phyloP scores from a whole-genome alignment of 306 rosid species.

The Echinosophora koreensis region DNA sequence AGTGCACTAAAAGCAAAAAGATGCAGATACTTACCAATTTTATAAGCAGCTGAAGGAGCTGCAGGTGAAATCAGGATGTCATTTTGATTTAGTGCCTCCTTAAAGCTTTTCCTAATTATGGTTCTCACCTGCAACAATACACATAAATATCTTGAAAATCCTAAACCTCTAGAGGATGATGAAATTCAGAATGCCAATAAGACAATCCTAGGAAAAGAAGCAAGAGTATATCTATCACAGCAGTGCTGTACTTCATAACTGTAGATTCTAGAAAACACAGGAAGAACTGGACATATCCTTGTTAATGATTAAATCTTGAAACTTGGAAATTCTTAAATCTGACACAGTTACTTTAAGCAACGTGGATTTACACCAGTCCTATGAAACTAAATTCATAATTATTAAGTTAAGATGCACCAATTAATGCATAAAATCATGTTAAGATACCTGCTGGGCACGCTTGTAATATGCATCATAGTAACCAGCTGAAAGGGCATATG shows the following conservation, averaged over 20 bases:
- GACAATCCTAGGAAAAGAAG: conserved; percentile 22
- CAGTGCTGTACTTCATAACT: neutral
- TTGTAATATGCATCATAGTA: conserved; percentile 99
- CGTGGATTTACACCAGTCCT: conserved; percentile 17
- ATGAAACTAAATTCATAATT: conserved; percentile 33
- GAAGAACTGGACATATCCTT: neutral
- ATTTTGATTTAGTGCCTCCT: conserved; percentile 76
- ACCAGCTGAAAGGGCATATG: conserved; percentile 98
- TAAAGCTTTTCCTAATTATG: conserved; percentile 85
- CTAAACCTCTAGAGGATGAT: conserved; percentile 25
- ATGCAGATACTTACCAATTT: conserved; percentile 68
- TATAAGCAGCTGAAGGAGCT: conserved; percentile 94
- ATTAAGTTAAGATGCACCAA: conserved; percentile 35
- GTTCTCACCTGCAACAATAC: conserved; percentile 86
- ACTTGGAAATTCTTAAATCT: neutral
- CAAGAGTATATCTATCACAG: conserved; percentile 11
- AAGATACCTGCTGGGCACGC: conserved; percentile 94
- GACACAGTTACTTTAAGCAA: conserved; percentile 14
- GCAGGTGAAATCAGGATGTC: conserved; percentile 97
- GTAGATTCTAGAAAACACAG: conserved; percentile 11
- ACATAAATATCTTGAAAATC: conserved; percentile 42
- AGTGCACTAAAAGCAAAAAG: conserved; percentile 27
- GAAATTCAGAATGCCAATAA: conserved; percentile 26
- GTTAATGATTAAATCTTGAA: conserved; percentile 8
- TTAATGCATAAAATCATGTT: conserved; percentile 17